A percentile compares a stretch with the other conserved stretches of the same genome.
Conservation (phyloP, 2,329 filamentous ascomycete genomes). For the Fusarium protoensiforme region DNA sequence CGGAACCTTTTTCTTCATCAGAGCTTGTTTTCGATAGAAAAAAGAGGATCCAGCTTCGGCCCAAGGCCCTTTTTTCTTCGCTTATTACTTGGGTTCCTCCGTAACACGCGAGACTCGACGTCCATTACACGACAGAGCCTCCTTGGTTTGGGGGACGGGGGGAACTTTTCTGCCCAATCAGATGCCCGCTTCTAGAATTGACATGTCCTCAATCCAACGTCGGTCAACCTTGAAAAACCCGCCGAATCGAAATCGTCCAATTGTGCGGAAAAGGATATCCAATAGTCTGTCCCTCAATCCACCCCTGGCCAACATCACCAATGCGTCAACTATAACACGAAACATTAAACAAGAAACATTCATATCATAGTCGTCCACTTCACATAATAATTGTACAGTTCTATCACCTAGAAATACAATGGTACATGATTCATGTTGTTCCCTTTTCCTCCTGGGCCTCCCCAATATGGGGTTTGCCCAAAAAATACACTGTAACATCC, state of each 20-base stretch:
- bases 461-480: slow-evolving; percentile 28
- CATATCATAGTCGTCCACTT: not conserved
- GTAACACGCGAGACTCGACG: not conserved
- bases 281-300: not conserved
- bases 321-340: not conserved
- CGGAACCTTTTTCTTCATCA: slow-evolving; percentile 23
- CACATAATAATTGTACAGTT: slow-evolving; percentile 36
- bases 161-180: slow-evolving; percentile 49
- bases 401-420: slow-evolving; percentile 41
- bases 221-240: not conserved
- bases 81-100: not conserved
- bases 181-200: not conserved
- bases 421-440: slow-evolving; percentile 38
- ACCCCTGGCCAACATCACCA: not conserved
- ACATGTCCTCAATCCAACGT: not conserved
- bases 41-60: not conserved
- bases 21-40: not conserved
- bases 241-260: not conserved
- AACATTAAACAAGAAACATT: not conserved
- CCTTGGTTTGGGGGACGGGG: slow-evolving; percentile 3
- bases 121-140: slow-evolving; percentile 14
- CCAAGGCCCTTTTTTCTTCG: not conserved
- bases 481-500: slow-evolving; percentile 38
- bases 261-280: not conserved
- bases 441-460: slow-evolving; percentile 17